These are phyloP conservation scores for Huntiella savannae DNA, from an alignment of 2,329 filamentous ascomycete species.

Conservation along the genomic window DNA sequence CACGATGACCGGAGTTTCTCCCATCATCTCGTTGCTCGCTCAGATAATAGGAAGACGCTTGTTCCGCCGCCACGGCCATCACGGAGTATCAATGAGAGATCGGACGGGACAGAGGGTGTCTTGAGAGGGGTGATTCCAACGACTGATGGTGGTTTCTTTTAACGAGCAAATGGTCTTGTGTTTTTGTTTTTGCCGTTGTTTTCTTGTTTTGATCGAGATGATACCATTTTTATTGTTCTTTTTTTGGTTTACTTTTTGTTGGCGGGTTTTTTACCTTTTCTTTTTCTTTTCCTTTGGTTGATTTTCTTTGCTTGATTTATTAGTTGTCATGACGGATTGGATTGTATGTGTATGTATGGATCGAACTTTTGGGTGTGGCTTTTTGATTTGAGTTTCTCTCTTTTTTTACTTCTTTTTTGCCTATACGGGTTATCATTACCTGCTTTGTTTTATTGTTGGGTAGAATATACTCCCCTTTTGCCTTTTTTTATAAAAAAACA, in stretches of 20 bases:
- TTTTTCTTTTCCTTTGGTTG: neutral
- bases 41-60: neutral
- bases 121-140: slow-evolving; percentile 2
- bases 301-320: neutral
- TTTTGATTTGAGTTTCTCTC: neutral
- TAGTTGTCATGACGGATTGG: neutral
- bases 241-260: neutral
- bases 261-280: neutral
- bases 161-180: neutral
- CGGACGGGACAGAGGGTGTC: slow-evolving; percentile 1
- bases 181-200: slow-evolving; percentile 3
- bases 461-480: neutral
- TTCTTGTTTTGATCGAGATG: slow-evolving; percentile 5
- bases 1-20: too few relatives aligned
- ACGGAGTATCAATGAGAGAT: slow-evolving; percentile 2
- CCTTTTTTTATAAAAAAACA: neutral
- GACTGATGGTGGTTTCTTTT: slow-evolving; percentile 8
- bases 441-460: neutral
- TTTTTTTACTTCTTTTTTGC: neutral
- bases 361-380: neutral
- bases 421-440: neutral
- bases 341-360: neutral
- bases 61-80: slow-evolving; percentile 8
- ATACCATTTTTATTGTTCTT: slow-evolving; percentile 16
- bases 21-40: neutral